These are phyloP conservation scores for Cladosporium halotolerans DNA, from an alignment of 2,329 filamentous ascomycete genomes.

Conservation along the genomic window DNA sequence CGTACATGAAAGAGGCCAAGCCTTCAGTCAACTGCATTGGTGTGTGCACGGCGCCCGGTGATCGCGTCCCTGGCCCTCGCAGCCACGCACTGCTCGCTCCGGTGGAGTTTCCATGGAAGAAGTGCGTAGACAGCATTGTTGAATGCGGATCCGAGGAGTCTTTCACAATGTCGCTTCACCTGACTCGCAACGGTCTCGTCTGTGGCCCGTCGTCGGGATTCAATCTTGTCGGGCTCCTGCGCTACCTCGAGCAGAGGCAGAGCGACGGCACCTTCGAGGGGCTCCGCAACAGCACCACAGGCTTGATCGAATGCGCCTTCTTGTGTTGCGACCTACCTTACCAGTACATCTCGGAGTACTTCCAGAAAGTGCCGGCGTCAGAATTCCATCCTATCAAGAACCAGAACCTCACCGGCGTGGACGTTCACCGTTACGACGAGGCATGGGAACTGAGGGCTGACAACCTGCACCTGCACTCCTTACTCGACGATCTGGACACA, in stretches of 20 bases:
- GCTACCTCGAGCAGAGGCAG: slow-evolving; percentile 47
- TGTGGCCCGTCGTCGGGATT: slow-evolving; percentile 58
- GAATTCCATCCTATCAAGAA: slow-evolving; percentile 48
- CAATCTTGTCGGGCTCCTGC: slow-evolving; percentile 48
- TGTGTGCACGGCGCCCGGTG: slow-evolving; percentile 52
- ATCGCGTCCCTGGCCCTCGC: slow-evolving; percentile 55
- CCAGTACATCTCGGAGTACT: slow-evolving; percentile 55
- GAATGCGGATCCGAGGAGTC: slow-evolving; percentile 52
- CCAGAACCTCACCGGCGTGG: slow-evolving; percentile 44
- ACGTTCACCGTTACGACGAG: slow-evolving; percentile 51
- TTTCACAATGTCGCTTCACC: slow-evolving; percentile 46
- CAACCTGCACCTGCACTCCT: slow-evolving; percentile 30
- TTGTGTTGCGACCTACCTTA: slow-evolving; percentile 59
- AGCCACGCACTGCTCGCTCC: slow-evolving; percentile 45
- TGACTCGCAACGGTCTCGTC: slow-evolving; percentile 53
- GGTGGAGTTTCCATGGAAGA: slow-evolving; percentile 53
- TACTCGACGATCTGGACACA: slow-evolving; percentile 3
- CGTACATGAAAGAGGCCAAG: slow-evolving; percentile 45
- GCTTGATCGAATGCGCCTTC: slow-evolving; percentile 51
- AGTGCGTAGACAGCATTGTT: slow-evolving; percentile 50
- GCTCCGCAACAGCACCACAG: slow-evolving; percentile 38
- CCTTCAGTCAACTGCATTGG: slow-evolving; percentile 34
- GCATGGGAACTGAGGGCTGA: slow-evolving; percentile 46
- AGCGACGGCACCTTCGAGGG: slow-evolving; percentile 38
- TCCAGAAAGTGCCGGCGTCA: slow-evolving; percentile 45